Conservation (phyloP, 2,329 filamentous ascomycete genomes). For the Ophiostoma sp. region DNA sequence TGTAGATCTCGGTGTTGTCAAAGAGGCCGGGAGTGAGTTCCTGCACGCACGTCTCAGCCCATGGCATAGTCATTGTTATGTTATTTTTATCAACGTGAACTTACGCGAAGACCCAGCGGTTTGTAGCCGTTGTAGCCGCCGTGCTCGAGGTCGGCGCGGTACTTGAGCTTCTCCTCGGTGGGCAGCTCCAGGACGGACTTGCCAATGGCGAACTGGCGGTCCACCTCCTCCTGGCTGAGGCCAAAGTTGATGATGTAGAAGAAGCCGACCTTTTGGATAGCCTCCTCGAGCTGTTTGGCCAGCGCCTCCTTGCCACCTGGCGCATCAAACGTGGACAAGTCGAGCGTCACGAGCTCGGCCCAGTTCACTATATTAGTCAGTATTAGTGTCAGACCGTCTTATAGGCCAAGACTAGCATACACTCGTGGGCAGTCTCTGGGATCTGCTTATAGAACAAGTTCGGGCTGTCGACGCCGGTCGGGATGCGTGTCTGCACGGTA, state of each 20-base stretch:
- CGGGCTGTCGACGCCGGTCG: neutral
- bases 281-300: conserved; percentile 37
- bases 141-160: conserved; percentile 37
- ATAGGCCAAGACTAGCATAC: conserved; percentile 24
- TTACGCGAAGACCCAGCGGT: conserved; percentile 35
- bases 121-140: conserved; percentile 50
- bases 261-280: conserved; percentile 40
- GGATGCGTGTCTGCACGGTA: conserved; percentile 12
- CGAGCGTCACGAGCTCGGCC: conserved; percentile 29
- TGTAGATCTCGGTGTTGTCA: conserved; percentile 56
- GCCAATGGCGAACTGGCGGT: conserved; percentile 51
- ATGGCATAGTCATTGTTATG: neutral
- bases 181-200: conserved; percentile 46
- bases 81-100: neutral
- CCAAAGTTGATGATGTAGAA: conserved; percentile 57
- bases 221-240: conserved; percentile 49
- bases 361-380: conserved; percentile 18
- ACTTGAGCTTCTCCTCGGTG: conserved; percentile 50
- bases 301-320: conserved; percentile 34
- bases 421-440: conserved; percentile 34
- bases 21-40: conserved; percentile 33
- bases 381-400: conserved; percentile 19
- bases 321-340: conserved; percentile 32
- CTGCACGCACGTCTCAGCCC: neutral
- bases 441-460: conserved; percentile 33